Conservation (phyloP, 2,329 filamentous ascomycete species). For the Calonectria crousiana region DNA sequence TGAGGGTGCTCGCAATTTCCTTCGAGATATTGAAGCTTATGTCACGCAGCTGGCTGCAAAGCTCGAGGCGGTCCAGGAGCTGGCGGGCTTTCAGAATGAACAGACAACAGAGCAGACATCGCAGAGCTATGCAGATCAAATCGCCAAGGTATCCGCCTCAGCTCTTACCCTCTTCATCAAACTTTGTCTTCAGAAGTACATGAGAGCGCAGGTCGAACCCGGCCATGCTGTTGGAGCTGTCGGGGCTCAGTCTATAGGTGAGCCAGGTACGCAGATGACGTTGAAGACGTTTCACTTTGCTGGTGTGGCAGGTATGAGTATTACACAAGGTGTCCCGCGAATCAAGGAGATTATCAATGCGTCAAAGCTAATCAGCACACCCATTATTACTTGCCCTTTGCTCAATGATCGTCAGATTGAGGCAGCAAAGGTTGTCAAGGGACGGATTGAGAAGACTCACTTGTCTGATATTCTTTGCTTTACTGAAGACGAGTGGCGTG, state of each 20-base stretch:
- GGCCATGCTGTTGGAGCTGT: conserved; percentile 97
- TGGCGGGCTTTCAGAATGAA: too few species aligned
- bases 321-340: conserved; percentile 98
- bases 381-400: conserved; percentile 89
- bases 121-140: conserved; percentile 71
- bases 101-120: conserved; percentile 54
- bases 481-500: conserved; percentile 91
- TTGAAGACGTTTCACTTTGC: conserved; percentile 99
- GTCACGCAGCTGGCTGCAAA: conserved; percentile 70
- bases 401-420: conserved; percentile 80
- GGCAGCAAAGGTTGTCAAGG: conserved; percentile 91
- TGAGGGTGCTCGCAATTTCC: conserved; percentile 86
- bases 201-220: conserved; percentile 90
- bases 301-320: conserved; percentile 99
- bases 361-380: conserved; percentile 92
- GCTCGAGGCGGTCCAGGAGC: conserved; percentile 41
- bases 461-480: conserved; percentile 83
- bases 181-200: conserved; percentile 89
- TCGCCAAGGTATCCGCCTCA: conserved; percentile 83
- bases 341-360: conserved; percentile 99
- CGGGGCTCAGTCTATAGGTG: conserved; percentile 96
- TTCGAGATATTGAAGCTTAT: conserved; percentile 83
- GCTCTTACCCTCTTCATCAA: conserved; percentile 83
- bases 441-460: conserved; percentile 94
- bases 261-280: conserved; percentile 99